Conservation (phyloP, 75 land plant species). For the Picea glauca region DNA sequence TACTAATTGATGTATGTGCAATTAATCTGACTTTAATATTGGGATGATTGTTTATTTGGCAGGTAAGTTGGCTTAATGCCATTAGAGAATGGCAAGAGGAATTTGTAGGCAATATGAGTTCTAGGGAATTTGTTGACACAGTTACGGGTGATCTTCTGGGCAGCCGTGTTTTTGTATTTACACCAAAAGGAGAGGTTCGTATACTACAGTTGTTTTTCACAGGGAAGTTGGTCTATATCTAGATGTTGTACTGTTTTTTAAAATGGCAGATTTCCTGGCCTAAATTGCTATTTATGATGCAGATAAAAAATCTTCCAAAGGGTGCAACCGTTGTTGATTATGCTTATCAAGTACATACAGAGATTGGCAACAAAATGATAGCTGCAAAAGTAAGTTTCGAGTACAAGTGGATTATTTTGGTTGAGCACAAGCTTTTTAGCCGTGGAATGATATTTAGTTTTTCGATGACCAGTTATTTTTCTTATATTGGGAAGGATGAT, state of each 20-base stretch:
- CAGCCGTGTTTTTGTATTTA: conserved; percentile 95
- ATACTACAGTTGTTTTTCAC: neutral
- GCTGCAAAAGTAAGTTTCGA: conserved; percentile 80
- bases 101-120: conserved; percentile 97
- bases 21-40: neutral
- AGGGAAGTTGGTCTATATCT: neutral
- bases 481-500: neutral
- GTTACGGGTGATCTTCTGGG: conserved; percentile 86
- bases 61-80: conserved; percentile 99
- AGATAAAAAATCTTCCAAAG: conserved; percentile 97
- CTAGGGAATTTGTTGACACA: conserved; percentile 98
- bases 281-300: conserved; percentile 9
- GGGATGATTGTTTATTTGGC: conserved; percentile 7
- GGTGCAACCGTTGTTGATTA: conserved; percentile 98
- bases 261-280: neutral
- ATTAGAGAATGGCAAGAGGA: conserved; percentile 99
- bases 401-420: neutral
- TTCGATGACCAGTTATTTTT: neutral
- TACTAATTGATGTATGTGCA: neutral
- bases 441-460: neutral
- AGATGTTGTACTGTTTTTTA: neutral
- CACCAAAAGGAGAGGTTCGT: conserved; percentile 95
- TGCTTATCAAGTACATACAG: conserved; percentile 94
- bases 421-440: neutral
- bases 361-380: conserved; percentile 96